Base-by-base conservation (phyloP, 2,329 filamentous ascomycete genomes). In the Botrytis medusae region DNA sequence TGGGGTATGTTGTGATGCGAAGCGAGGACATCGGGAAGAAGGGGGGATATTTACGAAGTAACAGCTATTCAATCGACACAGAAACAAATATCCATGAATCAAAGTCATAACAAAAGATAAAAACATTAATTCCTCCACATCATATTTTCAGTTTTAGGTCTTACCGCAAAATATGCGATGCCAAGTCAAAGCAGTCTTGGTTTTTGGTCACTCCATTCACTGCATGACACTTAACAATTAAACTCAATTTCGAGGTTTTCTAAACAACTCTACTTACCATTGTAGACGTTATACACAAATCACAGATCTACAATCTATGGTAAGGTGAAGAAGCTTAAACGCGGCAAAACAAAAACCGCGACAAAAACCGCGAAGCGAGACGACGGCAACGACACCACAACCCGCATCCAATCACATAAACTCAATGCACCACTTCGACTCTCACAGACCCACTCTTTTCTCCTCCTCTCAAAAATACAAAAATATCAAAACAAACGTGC, bases 361-460 rank as follows among this genome's bases (percentile, higher is more conserved):
- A 54, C 25, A 29, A 54, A 29, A 54, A 9, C 20, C 32, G 18
- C 25, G 57, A 65, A 67, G 64, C 64, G 46, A 54, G 64, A 29
- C 46, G 46, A 67, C 44, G 22, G 40, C 63, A 37, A 67, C 32
- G 32, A 32, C 62, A 65, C 5, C 9, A 34, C 20, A 44, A 22
- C 32, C 20, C 16, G 6, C 6, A 25, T 12, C 64, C 46, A 54
- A 67, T 29, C 25, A 40, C 2, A 79, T 79, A 54, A 79, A 75
- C 34, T 80, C 80, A 29, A 82, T 76, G 71, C 76, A 80, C 4
- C 59, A 67, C 29, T 73, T 75, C 70, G 83, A 68, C 29, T 73
- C 73, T 29, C 82, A 80, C 72, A 84, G 72, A 74, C 83, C 82
- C 57, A 78, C 73, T 12, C 75, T 80, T 67, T 75, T 81, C 9